Conservation (phyloP, 2,329 filamentous ascomycete genomes). For the Venturia nashicola region DNA sequence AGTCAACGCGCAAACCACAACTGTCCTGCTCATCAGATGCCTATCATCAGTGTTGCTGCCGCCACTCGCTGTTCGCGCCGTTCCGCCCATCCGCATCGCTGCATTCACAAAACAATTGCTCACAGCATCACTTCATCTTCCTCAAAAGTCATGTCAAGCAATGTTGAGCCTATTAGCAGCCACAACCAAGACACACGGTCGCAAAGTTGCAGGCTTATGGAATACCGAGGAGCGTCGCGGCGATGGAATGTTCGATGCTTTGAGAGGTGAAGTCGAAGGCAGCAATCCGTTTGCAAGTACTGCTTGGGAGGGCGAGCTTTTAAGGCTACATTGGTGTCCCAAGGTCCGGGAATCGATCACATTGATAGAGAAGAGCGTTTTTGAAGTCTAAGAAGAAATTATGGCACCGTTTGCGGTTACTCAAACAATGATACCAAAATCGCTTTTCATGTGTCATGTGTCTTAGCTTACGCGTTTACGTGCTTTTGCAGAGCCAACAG, state of each 20-base stretch:
- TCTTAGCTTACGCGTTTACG: background rate
- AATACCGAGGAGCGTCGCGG: slow-evolving; percentile 87
- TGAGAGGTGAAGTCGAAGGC: slow-evolving; percentile 62
- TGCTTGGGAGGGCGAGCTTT: slow-evolving; percentile 84
- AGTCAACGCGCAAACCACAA: slow-evolving; percentile 90
- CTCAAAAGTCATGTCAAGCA: slow-evolving; percentile 78
- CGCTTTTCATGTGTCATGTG: background rate
- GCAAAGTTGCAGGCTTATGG: slow-evolving; percentile 79
- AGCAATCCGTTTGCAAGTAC: slow-evolving; percentile 86
- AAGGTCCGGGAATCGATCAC: slow-evolving; percentile 64
- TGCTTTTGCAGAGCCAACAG: background rate
- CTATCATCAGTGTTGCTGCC: slow-evolving; percentile 73
- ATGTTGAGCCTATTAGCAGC: slow-evolving; percentile 66
- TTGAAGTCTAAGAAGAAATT: background rate
- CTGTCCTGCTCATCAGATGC: slow-evolving; percentile 79
- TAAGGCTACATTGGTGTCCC: slow-evolving; percentile 77
- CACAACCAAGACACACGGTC: slow-evolving; percentile 68
- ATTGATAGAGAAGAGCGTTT: slow-evolving; percentile 48
- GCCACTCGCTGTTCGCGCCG: slow-evolving; percentile 55
- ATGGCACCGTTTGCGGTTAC: background rate
- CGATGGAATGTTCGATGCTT: slow-evolving; percentile 72
- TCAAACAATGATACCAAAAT: background rate
- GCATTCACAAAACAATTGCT: slow-evolving; percentile 89
- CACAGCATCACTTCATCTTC: slow-evolving; percentile 68
- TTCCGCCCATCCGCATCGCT: slow-evolving; percentile 74